Conservation (phyloP, 2,329 filamentous ascomycete species). For the Ilyonectria sp. region DNA sequence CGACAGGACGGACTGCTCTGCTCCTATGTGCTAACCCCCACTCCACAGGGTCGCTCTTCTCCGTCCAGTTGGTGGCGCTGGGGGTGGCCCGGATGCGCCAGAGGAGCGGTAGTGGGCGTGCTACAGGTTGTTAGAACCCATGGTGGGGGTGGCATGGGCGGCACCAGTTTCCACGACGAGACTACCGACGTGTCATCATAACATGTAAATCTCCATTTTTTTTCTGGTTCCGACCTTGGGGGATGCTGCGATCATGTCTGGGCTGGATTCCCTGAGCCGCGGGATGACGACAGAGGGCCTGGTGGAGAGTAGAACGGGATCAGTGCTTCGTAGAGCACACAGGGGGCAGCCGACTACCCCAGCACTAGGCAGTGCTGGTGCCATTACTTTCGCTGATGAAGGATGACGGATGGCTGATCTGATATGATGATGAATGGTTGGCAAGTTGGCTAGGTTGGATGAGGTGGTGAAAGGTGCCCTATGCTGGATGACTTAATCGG, state of each 20-base stretch:
- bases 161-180: conserved; percentile 17
- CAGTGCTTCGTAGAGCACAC: no score
- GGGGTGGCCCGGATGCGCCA: conserved; percentile 11
- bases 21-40: background rate
- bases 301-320: background rate
- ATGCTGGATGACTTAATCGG: no score
- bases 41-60: no score
- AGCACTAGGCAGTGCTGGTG: no score
- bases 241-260: background rate
- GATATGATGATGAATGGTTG: no score
- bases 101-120: conserved; percentile 8
- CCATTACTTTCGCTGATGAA: no score
- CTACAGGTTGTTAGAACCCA: conserved; percentile 2
- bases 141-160: conserved; percentile 18
- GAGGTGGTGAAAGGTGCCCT: no score
- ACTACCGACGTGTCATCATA: conserved; percentile 32
- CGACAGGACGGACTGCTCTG: background rate
- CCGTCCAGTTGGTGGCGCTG: no score
- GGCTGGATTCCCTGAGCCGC: background rate
- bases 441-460: no score
- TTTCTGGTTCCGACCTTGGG: background rate
- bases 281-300: background rate
- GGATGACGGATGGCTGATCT: no score
- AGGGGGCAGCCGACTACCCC: no score
- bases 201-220: conserved; percentile 29